These are phyloP conservation scores for Lonicera japonica DNA, from an alignment of 129 eudicot species.

Conservation along the genomic window DNA sequence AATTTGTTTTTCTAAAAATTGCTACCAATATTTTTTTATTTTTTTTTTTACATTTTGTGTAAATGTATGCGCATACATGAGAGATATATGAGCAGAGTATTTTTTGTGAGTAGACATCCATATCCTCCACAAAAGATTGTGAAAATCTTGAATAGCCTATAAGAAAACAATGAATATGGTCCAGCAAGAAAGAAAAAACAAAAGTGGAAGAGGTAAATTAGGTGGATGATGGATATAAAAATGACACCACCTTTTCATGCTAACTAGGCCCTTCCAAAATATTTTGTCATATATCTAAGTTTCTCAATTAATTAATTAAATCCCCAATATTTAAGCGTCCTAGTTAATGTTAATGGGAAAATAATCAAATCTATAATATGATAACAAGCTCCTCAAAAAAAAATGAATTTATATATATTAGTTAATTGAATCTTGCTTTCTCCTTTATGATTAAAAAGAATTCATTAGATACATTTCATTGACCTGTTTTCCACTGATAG, in stretches of 20 bases:
- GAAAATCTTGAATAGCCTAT: constrained; percentile 34
- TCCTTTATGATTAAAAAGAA: not conserved
- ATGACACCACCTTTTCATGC: constrained; percentile 11
- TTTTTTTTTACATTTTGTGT: too few relatives aligned
- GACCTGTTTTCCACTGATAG: constrained; percentile 34
- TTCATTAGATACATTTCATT: constrained; percentile 3
- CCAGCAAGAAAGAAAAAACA: constrained; percentile 16
- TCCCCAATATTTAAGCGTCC: too few relatives aligned
- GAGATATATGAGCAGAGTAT: constrained; percentile 2
- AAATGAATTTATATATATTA: too few relatives aligned
- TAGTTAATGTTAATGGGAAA: too few relatives aligned
- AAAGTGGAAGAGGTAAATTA: constrained; percentile 8
- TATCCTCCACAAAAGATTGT: constrained; percentile 22
- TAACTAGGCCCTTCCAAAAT: constrained; percentile 7
- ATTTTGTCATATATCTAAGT: constrained; percentile 12
- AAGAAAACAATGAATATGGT: constrained; percentile 28
- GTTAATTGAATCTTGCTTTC: not conserved
- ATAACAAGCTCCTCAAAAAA: too few relatives aligned
- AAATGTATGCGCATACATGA: not conserved
- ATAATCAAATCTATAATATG: too few relatives aligned
- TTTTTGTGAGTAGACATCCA: constrained; percentile 38
- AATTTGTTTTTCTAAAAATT: too few relatives aligned
- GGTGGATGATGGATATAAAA: constrained; percentile 17
- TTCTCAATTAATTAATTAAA: not conserved
- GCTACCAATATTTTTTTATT: too few relatives aligned